These are phyloP conservation scores for Eucalyptus erythrocorys DNA, from an alignment of 345 rosid species.

Conservation along the genomic window DNA sequence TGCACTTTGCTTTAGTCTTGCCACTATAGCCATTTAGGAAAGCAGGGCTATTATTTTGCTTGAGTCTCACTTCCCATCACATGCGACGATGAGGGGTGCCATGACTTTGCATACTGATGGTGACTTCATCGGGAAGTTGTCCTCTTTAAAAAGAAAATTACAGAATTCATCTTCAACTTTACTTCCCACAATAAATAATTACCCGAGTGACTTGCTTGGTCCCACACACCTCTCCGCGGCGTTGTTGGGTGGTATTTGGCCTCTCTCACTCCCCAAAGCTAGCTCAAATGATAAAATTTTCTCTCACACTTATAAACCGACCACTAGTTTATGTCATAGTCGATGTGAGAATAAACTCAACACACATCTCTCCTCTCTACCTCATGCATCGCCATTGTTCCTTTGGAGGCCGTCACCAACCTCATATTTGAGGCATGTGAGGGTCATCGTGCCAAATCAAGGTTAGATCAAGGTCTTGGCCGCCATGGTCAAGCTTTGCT, in stretches of 20 bases:
- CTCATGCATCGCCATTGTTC: background rate
- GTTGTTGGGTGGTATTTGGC: too few relatives aligned
- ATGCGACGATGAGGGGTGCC: slow-evolving; percentile 6
- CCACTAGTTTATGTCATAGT: accelerated
- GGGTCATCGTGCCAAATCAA: background rate
- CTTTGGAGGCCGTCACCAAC: background rate
- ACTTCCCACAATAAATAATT: background rate
- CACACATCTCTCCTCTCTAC: background rate
- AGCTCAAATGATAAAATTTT: background rate
- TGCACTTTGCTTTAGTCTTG: background rate
- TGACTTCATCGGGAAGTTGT: background rate
- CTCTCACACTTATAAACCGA: background rate
- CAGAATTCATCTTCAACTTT: background rate
- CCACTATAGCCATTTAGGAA: background rate
- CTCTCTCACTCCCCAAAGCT: too few relatives aligned
- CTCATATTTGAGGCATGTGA: background rate
- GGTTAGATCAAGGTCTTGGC: background rate
- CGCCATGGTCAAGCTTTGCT: background rate
- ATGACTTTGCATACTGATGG: background rate
- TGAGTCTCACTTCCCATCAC: background rate
- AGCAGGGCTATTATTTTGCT: background rate
- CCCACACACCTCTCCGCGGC: background rate
- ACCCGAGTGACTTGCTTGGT: accelerated
- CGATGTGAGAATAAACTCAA: too few relatives aligned
- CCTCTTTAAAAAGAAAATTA: background rate